Conservation (phyloP, 2,329 filamentous ascomycete species). For the Coniochaeta sp. region DNA sequence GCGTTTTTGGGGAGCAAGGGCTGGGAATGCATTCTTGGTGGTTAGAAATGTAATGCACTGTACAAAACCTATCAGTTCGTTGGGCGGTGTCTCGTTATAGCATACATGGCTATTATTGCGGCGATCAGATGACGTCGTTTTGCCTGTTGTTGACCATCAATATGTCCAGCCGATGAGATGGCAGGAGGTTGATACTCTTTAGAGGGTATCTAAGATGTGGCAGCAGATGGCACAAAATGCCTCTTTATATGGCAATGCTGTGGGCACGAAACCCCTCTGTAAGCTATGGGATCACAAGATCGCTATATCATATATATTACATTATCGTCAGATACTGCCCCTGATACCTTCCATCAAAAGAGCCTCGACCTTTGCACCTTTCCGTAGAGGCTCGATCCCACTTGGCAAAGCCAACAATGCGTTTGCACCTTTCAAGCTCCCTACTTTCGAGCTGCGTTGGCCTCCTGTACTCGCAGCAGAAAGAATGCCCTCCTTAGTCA, state of each 20-base stretch:
- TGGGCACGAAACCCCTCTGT: background rate
- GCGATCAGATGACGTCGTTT: background rate
- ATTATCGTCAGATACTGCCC: slow-evolving; percentile 8
- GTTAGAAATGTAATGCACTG: background rate
- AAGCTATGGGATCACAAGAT: background rate
- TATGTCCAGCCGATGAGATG: background rate
- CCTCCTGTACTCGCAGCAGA: slow-evolving; percentile 77
- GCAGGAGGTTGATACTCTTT: background rate
- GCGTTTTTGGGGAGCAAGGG: background rate
- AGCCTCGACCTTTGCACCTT: slow-evolving; percentile 67
- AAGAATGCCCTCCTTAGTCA: slow-evolving; percentile 58
- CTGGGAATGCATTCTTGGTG: background rate
- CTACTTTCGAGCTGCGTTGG: slow-evolving; percentile 83
- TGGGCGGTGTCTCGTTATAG: background rate
- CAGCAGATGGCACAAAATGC: background rate
- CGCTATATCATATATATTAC: background rate
- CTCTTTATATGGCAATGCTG: background rate
- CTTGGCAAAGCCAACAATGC: slow-evolving; percentile 70
- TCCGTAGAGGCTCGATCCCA: slow-evolving; percentile 54
- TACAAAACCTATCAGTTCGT: background rate
- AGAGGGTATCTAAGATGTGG: background rate
- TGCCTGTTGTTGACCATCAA: background rate
- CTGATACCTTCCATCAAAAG: slow-evolving; percentile 61
- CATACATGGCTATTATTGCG: background rate
- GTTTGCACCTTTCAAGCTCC: slow-evolving; percentile 84